Evolutionary conservation across 139 green algal species (phyloP).

Genomic region (Deuterostichococcus epilithicus): DNA sequence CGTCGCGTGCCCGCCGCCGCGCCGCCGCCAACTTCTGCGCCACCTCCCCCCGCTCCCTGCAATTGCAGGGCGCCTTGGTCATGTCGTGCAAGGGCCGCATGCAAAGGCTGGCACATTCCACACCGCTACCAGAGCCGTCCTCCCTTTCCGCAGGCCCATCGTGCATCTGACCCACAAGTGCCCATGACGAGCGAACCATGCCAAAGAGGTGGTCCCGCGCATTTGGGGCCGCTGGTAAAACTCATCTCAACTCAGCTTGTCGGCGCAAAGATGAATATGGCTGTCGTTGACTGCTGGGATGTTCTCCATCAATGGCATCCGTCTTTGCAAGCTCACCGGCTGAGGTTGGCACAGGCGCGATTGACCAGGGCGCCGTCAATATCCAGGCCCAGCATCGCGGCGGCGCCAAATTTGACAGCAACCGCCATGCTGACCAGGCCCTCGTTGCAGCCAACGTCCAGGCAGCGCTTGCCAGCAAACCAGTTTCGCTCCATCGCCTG

Average conservation of each 20-base stretch:
- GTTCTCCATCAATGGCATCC: background rate
- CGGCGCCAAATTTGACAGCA: slow-evolving; percentile 41
- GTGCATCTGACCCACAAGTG: no score
- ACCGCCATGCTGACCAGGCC: slow-evolving; percentile 81
- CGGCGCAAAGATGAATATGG: no score
- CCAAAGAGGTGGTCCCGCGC: no score
- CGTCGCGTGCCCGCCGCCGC: background rate
- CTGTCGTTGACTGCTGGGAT: no score
- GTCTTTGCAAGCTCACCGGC: background rate
- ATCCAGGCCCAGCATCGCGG: slow-evolving; percentile 74
- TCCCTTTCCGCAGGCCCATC: no score
- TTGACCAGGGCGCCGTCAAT: slow-evolving; percentile 74
- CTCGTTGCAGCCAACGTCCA: slow-evolving; percentile 94
- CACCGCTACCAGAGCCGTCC: no score
- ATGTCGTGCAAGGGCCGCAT: no score
- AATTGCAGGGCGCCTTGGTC: no score
- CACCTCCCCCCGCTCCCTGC: background rate
- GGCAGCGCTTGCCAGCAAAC: slow-evolving; percentile 61
- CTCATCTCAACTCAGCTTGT: no score
- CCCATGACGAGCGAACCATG: no score
- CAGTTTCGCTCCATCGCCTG: slow-evolving; percentile 54
- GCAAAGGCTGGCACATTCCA: no score
- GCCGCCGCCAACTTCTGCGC: background rate
- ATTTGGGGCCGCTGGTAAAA: no score
- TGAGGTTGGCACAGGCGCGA: slow-evolving; percentile 45